A percentile compares a stretch with the other conserved stretches of the same genome.
Evolutionary conservation across 306 rosid genomes (phyloP).

Genomic region (Abrus precatorius): DNA sequence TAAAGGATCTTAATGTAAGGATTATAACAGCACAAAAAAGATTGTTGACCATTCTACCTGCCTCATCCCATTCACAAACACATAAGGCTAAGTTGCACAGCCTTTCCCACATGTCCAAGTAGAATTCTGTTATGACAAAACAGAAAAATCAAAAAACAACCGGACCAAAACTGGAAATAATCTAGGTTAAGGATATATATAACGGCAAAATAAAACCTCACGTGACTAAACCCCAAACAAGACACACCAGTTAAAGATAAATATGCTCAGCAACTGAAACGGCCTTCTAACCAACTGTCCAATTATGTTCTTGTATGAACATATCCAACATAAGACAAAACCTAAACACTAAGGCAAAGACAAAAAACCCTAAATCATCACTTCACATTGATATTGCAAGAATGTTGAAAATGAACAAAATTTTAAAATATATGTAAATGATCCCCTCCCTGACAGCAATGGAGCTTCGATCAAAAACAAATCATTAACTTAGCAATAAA

Average conservation of each 20-base stretch:
- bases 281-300: slow-evolving; percentile 37
- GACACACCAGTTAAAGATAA: slow-evolving; percentile 38
- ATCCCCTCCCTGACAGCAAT: slow-evolving; percentile 48
- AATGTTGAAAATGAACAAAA: background rate
- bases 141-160: slow-evolving; percentile 59
- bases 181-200: slow-evolving; percentile 39
- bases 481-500: slow-evolving; percentile 43
- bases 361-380: slow-evolving; percentile 38
- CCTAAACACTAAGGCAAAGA: slow-evolving; percentile 25
- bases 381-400: slow-evolving; percentile 40
- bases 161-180: slow-evolving; percentile 42
- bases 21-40: slow-evolving; percentile 29
- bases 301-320: slow-evolving; percentile 28
- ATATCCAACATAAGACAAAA: slow-evolving; percentile 40
- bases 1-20: slow-evolving; percentile 3
- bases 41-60: slow-evolving; percentile 55
- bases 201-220: slow-evolving; percentile 46
- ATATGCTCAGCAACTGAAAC: slow-evolving; percentile 26
- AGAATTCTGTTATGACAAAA: slow-evolving; percentile 65
- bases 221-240: slow-evolving; percentile 38
- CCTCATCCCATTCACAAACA: slow-evolving; percentile 54
- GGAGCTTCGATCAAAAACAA: slow-evolving; percentile 45
- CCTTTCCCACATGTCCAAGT: slow-evolving; percentile 57
- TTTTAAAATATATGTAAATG: background rate
- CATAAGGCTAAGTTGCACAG: slow-evolving; percentile 54